Evolutionary conservation across 805 yeast species (phyloP).

Genomic region (Nakazawaea sp.): DNA sequence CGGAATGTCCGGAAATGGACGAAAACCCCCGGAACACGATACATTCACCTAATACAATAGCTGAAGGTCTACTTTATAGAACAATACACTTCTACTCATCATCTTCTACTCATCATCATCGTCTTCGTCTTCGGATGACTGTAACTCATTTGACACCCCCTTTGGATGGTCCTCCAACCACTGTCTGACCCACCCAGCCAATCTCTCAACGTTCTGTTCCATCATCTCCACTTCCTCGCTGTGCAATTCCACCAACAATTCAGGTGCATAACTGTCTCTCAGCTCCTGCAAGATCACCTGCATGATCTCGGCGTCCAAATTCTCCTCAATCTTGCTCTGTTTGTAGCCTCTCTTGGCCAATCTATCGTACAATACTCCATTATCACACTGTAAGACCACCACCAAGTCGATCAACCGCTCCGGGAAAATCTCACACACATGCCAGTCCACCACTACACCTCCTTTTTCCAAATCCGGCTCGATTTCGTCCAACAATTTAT

Average conservation of each 20-base stretch:
- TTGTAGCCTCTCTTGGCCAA: constrained; percentile 71
- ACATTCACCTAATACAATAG: no score
- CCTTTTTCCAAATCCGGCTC: constrained; percentile 79
- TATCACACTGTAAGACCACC: constrained; percentile 78
- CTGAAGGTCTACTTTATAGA: no score
- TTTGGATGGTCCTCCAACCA: constrained; percentile 68
- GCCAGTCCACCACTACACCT: constrained; percentile 95
- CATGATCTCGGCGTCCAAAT: constrained; percentile 96
- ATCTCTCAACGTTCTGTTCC: constrained; percentile 76
- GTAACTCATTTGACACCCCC: constrained; percentile 49
- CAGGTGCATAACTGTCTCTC: constrained; percentile 67
- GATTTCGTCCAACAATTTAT: constrained; percentile 70
- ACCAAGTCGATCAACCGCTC: constrained; percentile 90
- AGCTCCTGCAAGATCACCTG: constrained; percentile 87
- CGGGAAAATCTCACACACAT: constrained; percentile 92
- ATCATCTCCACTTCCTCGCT: constrained; percentile 71
- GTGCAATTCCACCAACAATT: constrained; percentile 72
- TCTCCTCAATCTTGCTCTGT: constrained; percentile 79
- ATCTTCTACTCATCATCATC: background rate
- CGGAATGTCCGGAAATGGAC: constrained; percentile 1
- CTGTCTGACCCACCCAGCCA: constrained; percentile 63
- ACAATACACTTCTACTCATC: no score
- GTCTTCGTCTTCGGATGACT: constrained; percentile 14
- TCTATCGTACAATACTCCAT: constrained; percentile 66
- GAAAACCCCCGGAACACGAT: no score